Base-by-base conservation (phyloP, 2,329 filamentous ascomycete species). In the Cordyceps cateniannulata region DNA sequence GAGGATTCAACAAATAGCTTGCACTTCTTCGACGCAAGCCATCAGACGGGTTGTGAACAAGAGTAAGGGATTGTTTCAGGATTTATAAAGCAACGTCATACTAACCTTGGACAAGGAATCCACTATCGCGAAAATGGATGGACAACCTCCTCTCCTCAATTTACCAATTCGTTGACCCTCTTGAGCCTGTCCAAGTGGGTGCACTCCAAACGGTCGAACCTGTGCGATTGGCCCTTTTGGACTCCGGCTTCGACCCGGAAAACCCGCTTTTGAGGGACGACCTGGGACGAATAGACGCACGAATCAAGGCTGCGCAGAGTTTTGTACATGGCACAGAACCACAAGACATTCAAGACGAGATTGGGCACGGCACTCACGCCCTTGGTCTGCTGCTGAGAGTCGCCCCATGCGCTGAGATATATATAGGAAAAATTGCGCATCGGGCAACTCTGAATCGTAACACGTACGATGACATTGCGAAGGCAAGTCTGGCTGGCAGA, bases 351-450 rank as follows among this genome's bases (percentile, higher is more conserved):
- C 50, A 10, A 25, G 50, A 53, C 20, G 20, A 42, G 10, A 53
- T 53, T 53, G 50, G 50, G 4, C 50, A 53, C 32, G 50, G 50
- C 50, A 53, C 32, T 53, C 50, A 53, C 25, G 32, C 50, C 32
- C 50, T 53, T 9, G 50, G 50, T 18, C 3, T 18, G 3, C 7
- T 53, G 18, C 50, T 53, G 5, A 53, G 25, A 53, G 20, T 53
- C n/a, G 50, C 50, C 29, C 3, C 50, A 40, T 42, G 50, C 20
- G 50, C 35, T 42, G 50, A 53, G 20, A 53, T 53, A 25, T 53
- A 53, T 53, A 25, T 53, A 2, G 50, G 5, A 14, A 53, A 53
- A 40, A 53, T 53, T 54, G 51, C 51, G 14, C 10, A 44, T 44
- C 10, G 38, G 10, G 35, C 8, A 20, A 29, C 14, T 42, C 35